phyloP scores from a whole-genome alignment of 371 early-diverging fungal genomes.

The Rhizopus stolonifer region DNA sequence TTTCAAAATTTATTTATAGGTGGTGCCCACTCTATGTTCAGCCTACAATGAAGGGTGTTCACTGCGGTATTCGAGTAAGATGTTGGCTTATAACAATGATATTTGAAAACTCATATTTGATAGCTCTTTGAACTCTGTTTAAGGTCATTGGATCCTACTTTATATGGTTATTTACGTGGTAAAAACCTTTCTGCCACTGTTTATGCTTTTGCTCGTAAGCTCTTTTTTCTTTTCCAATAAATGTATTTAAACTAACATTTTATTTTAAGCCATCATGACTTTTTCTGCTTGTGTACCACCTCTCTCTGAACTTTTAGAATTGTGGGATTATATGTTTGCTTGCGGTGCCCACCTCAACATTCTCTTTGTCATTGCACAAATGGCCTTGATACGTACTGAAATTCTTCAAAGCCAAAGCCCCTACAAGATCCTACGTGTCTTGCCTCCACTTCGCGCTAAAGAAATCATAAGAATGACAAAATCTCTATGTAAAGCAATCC shows the following conservation, averaged over 20 bases:
- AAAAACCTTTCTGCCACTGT: conserved; percentile 76
- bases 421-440: conserved; percentile 72
- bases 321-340: conserved; percentile 93
- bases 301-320: conserved; percentile 71
- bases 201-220: conserved; percentile 88
- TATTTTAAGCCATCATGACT: conserved; percentile 79
- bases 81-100: not conserved
- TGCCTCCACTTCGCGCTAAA: conserved; percentile 77
- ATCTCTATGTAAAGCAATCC: conserved; percentile 61
- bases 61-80: conserved; percentile 82
- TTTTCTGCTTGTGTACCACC: conserved; percentile 90
- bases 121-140: conserved; percentile 85
- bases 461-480: conserved; percentile 64
- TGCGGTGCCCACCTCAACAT: conserved; percentile 92
- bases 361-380: conserved; percentile 82
- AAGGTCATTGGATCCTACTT: conserved; percentile 67
- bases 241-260: no score
- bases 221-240: not conserved
- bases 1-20: conserved; percentile 77
- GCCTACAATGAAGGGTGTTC: conserved; percentile 87
- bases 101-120: conserved; percentile 2
- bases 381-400: conserved; percentile 74
- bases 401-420: conserved; percentile 71
- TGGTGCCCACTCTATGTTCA: conserved; percentile 92
- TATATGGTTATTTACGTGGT: conserved; percentile 71